Base-by-base conservation (phyloP, 1,139 yeast species). In the Lodderomyces elongisporus region DNA sequence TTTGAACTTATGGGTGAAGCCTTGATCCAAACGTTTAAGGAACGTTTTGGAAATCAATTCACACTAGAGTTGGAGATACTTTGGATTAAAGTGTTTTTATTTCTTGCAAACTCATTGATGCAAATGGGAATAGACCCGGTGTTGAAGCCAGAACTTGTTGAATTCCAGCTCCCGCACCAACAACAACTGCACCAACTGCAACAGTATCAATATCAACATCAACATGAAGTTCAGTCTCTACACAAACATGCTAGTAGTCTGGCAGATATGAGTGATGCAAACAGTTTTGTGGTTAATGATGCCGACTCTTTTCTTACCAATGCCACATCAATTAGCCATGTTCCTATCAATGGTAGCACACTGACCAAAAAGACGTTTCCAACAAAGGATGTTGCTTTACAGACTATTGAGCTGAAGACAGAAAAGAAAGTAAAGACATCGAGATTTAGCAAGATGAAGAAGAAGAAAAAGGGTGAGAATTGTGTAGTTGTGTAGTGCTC, bases 1-100 rank as follows among this genome's bases (percentile, higher is more conserved):
- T 85, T 80, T 49, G 85, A 82, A 52, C 58, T 80, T 30, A 81
- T 85, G 81, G 95, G 95, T 2, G 77, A 77, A 41, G 93, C 93
- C 0, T 63, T 85, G 34, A 65, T 85, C 38, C 74, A 74, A 45
- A 85, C 95, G 1, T 77, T 85, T 47, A 74, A 76, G 46, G 91
- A 84, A 54, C 59, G 94, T 46, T 80, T 66, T 42, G 73, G 72
- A 4, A 45, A 38, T 12, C 53, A 58, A 14, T 74, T 74, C 49
- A 66, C 66, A 30, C 60, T 67, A 27, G 77, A 72, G 39, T 55
- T 74, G 36, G 80, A 74, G 48, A 70, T 79, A 39, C 76, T 83
- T 36, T 85, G 95, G 95, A 78, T 83, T 44, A 78, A 82, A 44
- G 54, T 74, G 34, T 74, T 73, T 52, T 55, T 74, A 43, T 75